These are phyloP conservation scores for Colletotrichum sp. DNA, from an alignment of 2,329 filamentous ascomycete species.

Conservation along the genomic window DNA sequence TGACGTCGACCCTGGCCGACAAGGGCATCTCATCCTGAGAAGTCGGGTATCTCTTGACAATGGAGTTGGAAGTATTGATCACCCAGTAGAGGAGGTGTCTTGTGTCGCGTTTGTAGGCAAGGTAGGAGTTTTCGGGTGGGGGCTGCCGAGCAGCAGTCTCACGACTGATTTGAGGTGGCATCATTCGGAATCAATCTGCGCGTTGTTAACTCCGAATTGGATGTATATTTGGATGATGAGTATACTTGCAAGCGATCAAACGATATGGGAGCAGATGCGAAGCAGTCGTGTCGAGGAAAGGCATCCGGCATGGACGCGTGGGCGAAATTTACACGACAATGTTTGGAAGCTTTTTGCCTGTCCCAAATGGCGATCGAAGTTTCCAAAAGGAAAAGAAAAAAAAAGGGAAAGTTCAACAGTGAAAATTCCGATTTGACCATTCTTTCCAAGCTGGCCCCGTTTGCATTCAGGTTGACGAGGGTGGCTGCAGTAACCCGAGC, in stretches of 20 bases:
- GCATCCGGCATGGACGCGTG: neutral
- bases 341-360: neutral
- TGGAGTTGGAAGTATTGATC: conserved; percentile 39
- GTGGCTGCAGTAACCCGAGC: neutral
- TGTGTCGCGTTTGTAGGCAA: conserved; percentile 45
- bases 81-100: conserved; percentile 43
- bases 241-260: neutral
- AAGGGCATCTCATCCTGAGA: neutral
- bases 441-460: neutral
- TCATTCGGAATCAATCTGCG: neutral
- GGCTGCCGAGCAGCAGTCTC: neutral
- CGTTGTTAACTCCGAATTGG: rapidly evolving
- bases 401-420: neutral
- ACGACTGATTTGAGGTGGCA: neutral
- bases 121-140: conserved; percentile 33
- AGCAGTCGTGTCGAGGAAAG: neutral
- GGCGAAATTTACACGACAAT: neutral
- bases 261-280: neutral
- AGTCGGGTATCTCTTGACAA: conserved; percentile 30
- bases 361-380: neutral
- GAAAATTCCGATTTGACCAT: neutral
- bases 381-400: neutral
- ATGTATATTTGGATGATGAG: neutral
- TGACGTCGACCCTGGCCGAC: conserved; percentile 25
- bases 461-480: neutral